Base-by-base conservation (phyloP, 2,329 filamentous ascomycete genomes). In the Arthrobotrys sinensis region DNA sequence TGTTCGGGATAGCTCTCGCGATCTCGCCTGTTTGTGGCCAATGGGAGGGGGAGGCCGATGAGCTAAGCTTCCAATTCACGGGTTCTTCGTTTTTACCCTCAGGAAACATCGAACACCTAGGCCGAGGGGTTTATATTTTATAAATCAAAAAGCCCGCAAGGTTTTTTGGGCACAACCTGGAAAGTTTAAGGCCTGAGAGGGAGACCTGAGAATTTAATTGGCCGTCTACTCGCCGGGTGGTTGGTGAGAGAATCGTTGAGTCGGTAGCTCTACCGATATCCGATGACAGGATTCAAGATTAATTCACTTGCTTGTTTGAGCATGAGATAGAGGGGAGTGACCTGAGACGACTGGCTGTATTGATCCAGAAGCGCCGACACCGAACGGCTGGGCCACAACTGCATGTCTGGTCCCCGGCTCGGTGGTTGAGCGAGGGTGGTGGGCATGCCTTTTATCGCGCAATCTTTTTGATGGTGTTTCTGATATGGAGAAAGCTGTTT, bases 371-470 rank as follows among this genome's bases (percentile, higher is more conserved):
- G 72, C 72, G 72, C 72, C 72, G 72, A 68, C 64, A 64, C 72
- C 72, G 57, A 68, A 76, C 64, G 72, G 72, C 65, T 76, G 72
- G 72, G 72, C 64, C 72, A 69, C 64, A 76, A 76, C 55, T 76
- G 72, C 72, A 76, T 32, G 48, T 60, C 53, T 69, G 43, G 40
- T 57, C 52, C 52, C 52, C 38, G 34, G 50, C 48, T 60, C 50
- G 52, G 32, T 34, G 50, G 52, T 36, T 52, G 48, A 40, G 57
- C 28, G n/a, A 65, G 21, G 57, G 36, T 34, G 66, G 53, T 57
- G 40, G 65, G 43, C 55, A 60, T 57, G 52, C 53, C 38, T 24
- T 50, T 71, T 71, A 71, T 71, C 67, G 67, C 67, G 67, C 67
- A 71, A 71, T 71, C 55, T 60, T 43, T 50, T n/a, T 28, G 55